phyloP scores from a whole-genome alignment of 495 filamentous ascomycete genomes.

The Penicillium ochrochloron region DNA sequence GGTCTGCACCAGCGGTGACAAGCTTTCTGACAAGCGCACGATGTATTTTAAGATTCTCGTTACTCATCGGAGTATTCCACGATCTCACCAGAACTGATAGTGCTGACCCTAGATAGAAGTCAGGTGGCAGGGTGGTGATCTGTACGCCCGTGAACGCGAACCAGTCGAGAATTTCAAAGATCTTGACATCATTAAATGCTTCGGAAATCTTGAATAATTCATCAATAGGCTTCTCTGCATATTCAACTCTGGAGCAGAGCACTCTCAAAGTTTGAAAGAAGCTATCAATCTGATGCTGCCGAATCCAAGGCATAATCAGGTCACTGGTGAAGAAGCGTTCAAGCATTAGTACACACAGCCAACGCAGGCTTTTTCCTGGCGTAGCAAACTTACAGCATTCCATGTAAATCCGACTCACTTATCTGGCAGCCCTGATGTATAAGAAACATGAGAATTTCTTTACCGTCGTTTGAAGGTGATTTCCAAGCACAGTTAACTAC shows the following conservation, averaged over 20 bases:
- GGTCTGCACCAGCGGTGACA: neutral
- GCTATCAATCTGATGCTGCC: neutral
- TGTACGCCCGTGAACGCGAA: neutral
- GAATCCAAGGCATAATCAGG: no score
- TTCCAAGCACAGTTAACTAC: neutral
- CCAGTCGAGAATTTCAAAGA: neutral
- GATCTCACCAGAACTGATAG: neutral
- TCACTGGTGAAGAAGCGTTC: no score
- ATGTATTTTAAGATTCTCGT: neutral
- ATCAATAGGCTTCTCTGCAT: neutral
- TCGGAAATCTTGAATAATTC: neutral
- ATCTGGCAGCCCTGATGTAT: neutral
- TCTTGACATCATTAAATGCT: neutral
- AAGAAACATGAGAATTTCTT: neutral
- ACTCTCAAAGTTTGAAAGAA: neutral
- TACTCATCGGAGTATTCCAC: neutral
- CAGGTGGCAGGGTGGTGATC: neutral
- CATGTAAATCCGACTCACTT: neutral
- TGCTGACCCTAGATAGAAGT: neutral
- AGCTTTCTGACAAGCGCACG: neutral
- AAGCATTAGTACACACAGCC: no score
- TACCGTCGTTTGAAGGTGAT: neutral
- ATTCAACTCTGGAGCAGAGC: neutral
- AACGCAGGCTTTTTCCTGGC: no score
- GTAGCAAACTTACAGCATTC: no score